phyloP scores from a whole-genome alignment of 1,284 basidiomycete genomes.

The Schizophyllum amplum region DNA sequence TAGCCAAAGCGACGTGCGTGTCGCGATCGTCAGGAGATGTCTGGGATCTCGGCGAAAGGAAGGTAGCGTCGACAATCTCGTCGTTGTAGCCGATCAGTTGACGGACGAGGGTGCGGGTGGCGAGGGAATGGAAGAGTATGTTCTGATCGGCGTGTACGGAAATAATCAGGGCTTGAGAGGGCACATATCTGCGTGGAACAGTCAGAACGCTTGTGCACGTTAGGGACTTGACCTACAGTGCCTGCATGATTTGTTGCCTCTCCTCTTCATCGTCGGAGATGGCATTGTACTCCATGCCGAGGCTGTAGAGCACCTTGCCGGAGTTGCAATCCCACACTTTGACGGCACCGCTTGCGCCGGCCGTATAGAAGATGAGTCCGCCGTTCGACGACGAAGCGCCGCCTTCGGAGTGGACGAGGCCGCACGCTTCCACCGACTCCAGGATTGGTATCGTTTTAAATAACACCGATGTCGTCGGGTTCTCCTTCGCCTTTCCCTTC shows the following conservation, averaged over 20 bases:
- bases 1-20: slow-evolving; percentile 84
- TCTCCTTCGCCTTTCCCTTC: slow-evolving; percentile 48
- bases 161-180: slow-evolving; percentile 57
- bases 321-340: slow-evolving; percentile 77
- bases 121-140: slow-evolving; percentile 80
- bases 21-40: slow-evolving; percentile 32
- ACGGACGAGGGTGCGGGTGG: slow-evolving; percentile 54
- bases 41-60: slow-evolving; percentile 58
- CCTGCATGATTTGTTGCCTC: slow-evolving; percentile 66
- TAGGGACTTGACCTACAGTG: slow-evolving; percentile 45
- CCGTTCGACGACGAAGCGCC: slow-evolving; percentile 29
- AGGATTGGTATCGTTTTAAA: slow-evolving; percentile 82
- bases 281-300: slow-evolving; percentile 43
- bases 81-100: slow-evolving; percentile 98
- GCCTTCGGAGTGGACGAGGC: slow-evolving; percentile 48
- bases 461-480: slow-evolving; percentile 43
- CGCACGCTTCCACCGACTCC: slow-evolving; percentile 84
- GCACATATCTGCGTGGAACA: slow-evolving; percentile 50
- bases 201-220: slow-evolving; percentile 12
- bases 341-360: slow-evolving; percentile 80
- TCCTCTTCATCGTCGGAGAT: slow-evolving; percentile 60
- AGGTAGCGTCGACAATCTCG: slow-evolving; percentile 87
- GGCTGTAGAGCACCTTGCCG: slow-evolving; percentile 54
- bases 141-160: slow-evolving; percentile 98
- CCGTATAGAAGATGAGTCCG: slow-evolving; percentile 69